phyloP scores from a whole-genome alignment of 805 yeast genomes.

The Babjeviella inositovora region DNA sequence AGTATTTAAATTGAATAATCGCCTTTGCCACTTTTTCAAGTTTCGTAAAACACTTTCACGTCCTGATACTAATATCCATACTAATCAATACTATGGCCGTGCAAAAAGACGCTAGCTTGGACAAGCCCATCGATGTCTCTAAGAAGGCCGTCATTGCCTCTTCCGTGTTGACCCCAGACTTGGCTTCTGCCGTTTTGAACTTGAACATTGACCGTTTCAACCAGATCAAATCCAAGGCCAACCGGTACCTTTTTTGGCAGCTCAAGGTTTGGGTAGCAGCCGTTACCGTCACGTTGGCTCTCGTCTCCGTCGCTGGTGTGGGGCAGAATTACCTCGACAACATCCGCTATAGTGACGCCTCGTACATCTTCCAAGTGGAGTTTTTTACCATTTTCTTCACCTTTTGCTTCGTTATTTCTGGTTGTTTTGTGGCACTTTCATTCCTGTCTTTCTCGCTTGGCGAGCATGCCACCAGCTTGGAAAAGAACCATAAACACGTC shows the following conservation, averaged over 20 bases:
- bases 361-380: constrained; percentile 10
- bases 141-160: constrained; percentile 36
- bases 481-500: constrained; percentile 13
- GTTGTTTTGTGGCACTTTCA: constrained; percentile 21
- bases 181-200: constrained; percentile 42
- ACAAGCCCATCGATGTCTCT: constrained; percentile 34
- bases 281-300: constrained; percentile 6
- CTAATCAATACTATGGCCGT: constrained; percentile 13
- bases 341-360: too few relatives aligned
- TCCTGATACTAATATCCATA: too few relatives aligned
- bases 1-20: too few relatives aligned
- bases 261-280: constrained; percentile 17
- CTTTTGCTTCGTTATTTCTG: constrained; percentile 15
- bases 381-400: constrained; percentile 18
- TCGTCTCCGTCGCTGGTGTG: constrained; percentile 5
- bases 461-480: constrained; percentile 15
- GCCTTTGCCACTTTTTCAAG: too few relatives aligned
- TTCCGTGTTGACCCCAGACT: constrained; percentile 33
- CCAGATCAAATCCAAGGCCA: constrained; percentile 27
- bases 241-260: constrained; percentile 26
- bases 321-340: too few relatives aligned
- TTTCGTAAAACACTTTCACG: too few relatives aligned
- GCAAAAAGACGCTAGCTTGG: constrained; percentile 36
- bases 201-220: constrained; percentile 47
- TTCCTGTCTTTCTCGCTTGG: constrained; percentile 32